Evolutionary conservation across 768 basidiomycete genomes (phyloP).

Genomic region (Trametes elegans): DNA sequence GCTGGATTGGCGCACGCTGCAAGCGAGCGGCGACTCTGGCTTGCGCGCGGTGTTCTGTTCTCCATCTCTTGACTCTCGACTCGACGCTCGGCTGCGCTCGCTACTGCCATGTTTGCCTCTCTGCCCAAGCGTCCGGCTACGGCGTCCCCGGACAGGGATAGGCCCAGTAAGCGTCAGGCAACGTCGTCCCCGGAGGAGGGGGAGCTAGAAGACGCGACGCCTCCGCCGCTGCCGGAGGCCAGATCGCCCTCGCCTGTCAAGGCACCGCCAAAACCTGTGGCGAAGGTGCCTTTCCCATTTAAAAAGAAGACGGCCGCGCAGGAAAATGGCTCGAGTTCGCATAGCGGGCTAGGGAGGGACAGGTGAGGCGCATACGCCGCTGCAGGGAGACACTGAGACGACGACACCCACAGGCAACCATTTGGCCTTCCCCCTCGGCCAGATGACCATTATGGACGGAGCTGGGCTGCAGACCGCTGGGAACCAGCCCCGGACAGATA

Average conservation of each 20-base stretch:
- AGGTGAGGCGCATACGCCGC: conserved; percentile 33
- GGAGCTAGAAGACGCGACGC: conserved; percentile 64
- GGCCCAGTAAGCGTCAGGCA: conserved; percentile 53
- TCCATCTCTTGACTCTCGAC: background rate
- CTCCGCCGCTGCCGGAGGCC: conserved; percentile 21
- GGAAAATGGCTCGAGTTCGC: conserved; percentile 15
- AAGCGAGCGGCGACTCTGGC: conserved; percentile 32
- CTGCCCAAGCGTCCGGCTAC: conserved; percentile 59
- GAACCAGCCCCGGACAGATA: conserved; percentile 30
- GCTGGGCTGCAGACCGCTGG: conserved; percentile 36
- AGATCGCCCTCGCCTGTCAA: conserved; percentile 31
- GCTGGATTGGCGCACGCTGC: conserved; percentile 14
- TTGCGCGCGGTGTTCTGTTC: conserved; percentile 9
- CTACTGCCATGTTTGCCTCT: conserved; percentile 12
- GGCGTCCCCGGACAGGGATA: conserved; percentile 45
- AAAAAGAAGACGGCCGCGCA: conserved; percentile 42
- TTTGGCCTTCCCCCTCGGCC: conserved; percentile 18
- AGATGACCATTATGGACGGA: conserved; percentile 10
- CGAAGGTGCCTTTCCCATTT: conserved; percentile 74
- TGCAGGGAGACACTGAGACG: conserved; percentile 40
- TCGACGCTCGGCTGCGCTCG: background rate
- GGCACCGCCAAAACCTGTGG: conserved; percentile 33
- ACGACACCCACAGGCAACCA: conserved; percentile 31
- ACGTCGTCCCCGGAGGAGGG: conserved; percentile 78
- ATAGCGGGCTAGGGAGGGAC: conserved; percentile 6